phyloP scores from a whole-genome alignment of 2,329 filamentous ascomycete genomes.

The Tolypocladium sp. region DNA sequence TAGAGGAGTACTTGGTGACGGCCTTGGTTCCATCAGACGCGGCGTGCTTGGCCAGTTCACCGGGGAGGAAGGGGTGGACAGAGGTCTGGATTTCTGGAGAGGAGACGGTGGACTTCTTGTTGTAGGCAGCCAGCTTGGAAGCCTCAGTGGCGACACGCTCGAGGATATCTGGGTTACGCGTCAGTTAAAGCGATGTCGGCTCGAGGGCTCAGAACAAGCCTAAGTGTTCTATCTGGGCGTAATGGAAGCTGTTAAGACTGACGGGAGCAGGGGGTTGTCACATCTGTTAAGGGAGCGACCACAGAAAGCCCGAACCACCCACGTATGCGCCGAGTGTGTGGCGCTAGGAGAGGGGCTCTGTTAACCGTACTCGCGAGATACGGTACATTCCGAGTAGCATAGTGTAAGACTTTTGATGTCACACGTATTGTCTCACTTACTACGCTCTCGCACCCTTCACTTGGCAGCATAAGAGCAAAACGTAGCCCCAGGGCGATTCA shows the following conservation, averaged over 20 bases:
- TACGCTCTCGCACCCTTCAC: no score
- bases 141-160: constrained; percentile 98
- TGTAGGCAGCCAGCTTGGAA: constrained; percentile 98
- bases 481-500: no score
- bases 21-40: constrained; percentile 99
- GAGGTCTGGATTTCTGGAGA: constrained; percentile 99
- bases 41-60: constrained; percentile 98
- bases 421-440: no score
- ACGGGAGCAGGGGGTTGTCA: not conserved
- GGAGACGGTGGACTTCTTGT: constrained; percentile 99
- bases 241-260: not conserved
- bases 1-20: constrained; percentile 98
- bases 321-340: not conserved
- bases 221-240: not conserved
- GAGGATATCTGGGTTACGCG: constrained; percentile 68
- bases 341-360: no score
- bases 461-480: no score
- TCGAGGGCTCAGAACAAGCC: not conserved
- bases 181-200: not conserved
- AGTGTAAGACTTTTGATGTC: no score
- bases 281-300: not conserved
- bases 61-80: constrained; percentile 92
- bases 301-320: not conserved
- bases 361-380: no score
- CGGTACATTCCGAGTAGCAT: no score